phyloP scores from a whole-genome alignment of 2,329 filamentous ascomycete genomes.

The Sodiomyces alkalinus region DNA sequence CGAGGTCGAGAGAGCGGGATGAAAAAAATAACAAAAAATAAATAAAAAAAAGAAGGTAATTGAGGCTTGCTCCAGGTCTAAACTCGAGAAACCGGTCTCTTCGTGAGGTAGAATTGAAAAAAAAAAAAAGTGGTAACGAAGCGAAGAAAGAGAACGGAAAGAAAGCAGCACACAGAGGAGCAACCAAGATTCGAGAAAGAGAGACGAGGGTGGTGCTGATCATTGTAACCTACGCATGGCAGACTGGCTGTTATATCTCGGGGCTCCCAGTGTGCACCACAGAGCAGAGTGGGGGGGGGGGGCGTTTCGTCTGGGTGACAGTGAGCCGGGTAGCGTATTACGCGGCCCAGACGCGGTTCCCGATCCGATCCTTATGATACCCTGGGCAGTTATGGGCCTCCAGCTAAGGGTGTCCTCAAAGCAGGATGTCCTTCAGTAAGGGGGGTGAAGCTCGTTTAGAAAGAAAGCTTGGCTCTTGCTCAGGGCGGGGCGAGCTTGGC shows the following conservation, averaged over 20 bases:
- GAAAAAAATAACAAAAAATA: background rate
- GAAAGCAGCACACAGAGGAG: constrained; percentile 5
- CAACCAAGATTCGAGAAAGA: background rate
- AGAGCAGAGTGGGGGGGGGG: too few species aligned
- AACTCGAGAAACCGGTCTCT: constrained; percentile 9
- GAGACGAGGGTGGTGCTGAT: constrained; percentile 7
- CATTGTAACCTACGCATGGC: constrained; percentile 2
- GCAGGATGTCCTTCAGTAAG: too few species aligned
- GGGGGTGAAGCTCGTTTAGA: too few species aligned
- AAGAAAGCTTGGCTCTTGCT: too few species aligned
- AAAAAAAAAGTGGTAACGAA: constrained; percentile 1
- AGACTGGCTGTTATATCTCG: constrained; percentile 5
- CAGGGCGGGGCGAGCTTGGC: too few species aligned
- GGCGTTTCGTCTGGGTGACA: too few species aligned
- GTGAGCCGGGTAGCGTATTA: too few species aligned
- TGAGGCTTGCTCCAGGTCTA: constrained; percentile 7
- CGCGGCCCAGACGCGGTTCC: too few species aligned
- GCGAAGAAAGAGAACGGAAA: constrained; percentile 6
- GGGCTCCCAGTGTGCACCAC: too few species aligned
- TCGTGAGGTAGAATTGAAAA: constrained; percentile 4
- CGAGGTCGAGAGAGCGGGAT: background rate
- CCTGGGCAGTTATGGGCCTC: too few species aligned
- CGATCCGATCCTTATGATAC: too few species aligned
- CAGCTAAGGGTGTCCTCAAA: too few species aligned
- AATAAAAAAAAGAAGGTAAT: background rate